phyloP scores from a whole-genome alignment of 2,329 filamentous ascomycete species.

The Saccharata proteae region DNA sequence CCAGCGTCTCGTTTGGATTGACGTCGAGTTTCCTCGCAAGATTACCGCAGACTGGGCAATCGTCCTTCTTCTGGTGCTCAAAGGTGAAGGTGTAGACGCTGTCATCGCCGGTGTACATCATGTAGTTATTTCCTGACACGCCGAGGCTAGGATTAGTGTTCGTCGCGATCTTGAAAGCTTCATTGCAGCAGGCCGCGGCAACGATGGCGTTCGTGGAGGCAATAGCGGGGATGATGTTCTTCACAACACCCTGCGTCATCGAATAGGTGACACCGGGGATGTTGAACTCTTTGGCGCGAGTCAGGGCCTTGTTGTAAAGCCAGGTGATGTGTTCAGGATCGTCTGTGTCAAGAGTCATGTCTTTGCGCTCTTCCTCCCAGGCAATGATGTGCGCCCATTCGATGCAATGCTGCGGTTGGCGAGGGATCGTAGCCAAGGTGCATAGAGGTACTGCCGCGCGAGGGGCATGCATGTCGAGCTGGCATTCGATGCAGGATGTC shows the following conservation, averaged over 20 bases:
- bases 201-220: slow-evolving; percentile 96
- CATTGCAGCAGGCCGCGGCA: slow-evolving; percentile 89
- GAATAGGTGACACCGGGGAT: slow-evolving; percentile 90
- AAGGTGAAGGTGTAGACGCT: slow-evolving; percentile 97
- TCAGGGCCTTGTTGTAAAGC: slow-evolving; percentile 76
- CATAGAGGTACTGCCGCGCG: slow-evolving; percentile 92
- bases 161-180: slow-evolving; percentile 89
- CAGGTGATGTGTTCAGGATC: slow-evolving; percentile 96
- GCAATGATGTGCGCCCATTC: slow-evolving; percentile 99
- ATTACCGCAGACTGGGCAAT: slow-evolving; percentile 89
- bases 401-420: slow-evolving; percentile 94
- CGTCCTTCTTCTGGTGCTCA: slow-evolving; percentile 82
- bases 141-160: slow-evolving; percentile 69
- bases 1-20: slow-evolving; percentile 58
- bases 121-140: slow-evolving; percentile 66
- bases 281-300: slow-evolving; percentile 74
- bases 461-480: slow-evolving; percentile 97
- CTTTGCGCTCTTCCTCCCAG: slow-evolving; percentile 64
- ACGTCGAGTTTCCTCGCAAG: slow-evolving; percentile 64
- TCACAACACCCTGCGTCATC: slow-evolving; percentile 92
- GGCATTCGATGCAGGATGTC: slow-evolving; percentile 94
- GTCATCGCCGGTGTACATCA: slow-evolving; percentile 98
- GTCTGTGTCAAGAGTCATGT: slow-evolving; percentile 81
- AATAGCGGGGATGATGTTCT: slow-evolving; percentile 98
- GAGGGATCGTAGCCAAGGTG: slow-evolving; percentile 89